Evolutionary conservation across 768 basidiomycete species (phyloP).

Genomic region (Russula brevipes): DNA sequence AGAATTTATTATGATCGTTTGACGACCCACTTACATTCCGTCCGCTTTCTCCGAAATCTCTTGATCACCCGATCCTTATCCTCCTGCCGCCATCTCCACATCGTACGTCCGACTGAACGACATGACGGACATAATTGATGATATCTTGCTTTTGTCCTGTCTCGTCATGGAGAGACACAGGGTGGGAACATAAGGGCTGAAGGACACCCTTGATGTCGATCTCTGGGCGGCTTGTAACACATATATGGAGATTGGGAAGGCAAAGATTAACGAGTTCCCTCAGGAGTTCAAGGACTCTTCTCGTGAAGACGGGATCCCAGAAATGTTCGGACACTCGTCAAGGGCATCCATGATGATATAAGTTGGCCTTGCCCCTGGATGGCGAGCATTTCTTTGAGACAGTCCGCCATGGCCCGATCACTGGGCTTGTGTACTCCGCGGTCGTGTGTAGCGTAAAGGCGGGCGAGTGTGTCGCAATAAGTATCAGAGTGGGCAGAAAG

Average conservation of each 20-base stretch:
- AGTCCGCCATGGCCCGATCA: too few relatives aligned
- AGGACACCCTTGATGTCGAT: slow-evolving; percentile 1
- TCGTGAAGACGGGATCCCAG: neutral
- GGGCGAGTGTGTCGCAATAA: too few relatives aligned
- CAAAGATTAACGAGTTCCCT: neutral
- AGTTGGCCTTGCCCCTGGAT: neutral
- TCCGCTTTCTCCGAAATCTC: neutral
- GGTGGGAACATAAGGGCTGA: neutral
- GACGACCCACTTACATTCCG: neutral
- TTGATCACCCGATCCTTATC: neutral
- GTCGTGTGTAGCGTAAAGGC: too few relatives aligned
- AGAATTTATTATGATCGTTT: too few relatives aligned
- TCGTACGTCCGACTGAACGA: neutral
- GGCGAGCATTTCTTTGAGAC: too few relatives aligned
- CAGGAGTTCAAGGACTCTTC: neutral
- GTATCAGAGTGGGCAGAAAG: too few relatives aligned
- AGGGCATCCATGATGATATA: neutral
- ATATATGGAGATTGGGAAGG: neutral
- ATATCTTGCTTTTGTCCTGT: neutral
- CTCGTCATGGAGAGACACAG: neutral
- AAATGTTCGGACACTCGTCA: neutral
- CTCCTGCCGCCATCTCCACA: neutral
- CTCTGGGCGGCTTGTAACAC: slow-evolving; percentile 6
- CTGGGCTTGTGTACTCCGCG: too few relatives aligned
- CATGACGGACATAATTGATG: neutral